Evolutionary conservation across 2,329 filamentous ascomycete species (phyloP).

Genomic region (Paraphoma chrysanthemicola): DNA sequence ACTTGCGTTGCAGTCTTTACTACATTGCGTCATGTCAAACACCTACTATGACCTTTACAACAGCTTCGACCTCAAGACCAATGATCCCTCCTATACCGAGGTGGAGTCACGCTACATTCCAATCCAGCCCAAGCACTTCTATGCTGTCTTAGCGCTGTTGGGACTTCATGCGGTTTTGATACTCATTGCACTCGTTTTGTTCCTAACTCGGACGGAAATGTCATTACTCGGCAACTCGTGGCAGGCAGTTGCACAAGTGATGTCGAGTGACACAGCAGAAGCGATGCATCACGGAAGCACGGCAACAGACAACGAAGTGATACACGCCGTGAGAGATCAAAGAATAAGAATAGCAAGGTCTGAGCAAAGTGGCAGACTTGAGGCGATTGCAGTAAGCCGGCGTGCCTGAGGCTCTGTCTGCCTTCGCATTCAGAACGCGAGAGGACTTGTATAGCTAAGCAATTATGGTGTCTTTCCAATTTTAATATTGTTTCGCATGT

Average conservation of each 20-base stretch:
- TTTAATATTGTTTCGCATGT: too few species aligned
- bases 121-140: background rate
- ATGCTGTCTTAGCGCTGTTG: background rate
- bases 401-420: background rate
- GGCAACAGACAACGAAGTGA: background rate
- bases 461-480: too few species aligned
- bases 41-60: background rate
- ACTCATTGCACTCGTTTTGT: background rate
- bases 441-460: too few species aligned
- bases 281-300: background rate
- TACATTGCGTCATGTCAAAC: background rate
- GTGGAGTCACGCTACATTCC: background rate
- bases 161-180: background rate
- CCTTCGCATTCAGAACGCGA: background rate
- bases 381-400: background rate
- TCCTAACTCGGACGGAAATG: background rate
- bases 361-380: background rate
- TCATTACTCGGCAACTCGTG: slow-evolving; percentile 1
- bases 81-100: background rate
- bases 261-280: background rate
- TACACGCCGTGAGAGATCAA: background rate
- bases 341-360: background rate
- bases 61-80: background rate
- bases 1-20: background rate
- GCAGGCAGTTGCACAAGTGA: slow-evolving; percentile 4